Conservation (phyloP, 176 grass and related monocot species). For the Ensete glaucum region DNA sequence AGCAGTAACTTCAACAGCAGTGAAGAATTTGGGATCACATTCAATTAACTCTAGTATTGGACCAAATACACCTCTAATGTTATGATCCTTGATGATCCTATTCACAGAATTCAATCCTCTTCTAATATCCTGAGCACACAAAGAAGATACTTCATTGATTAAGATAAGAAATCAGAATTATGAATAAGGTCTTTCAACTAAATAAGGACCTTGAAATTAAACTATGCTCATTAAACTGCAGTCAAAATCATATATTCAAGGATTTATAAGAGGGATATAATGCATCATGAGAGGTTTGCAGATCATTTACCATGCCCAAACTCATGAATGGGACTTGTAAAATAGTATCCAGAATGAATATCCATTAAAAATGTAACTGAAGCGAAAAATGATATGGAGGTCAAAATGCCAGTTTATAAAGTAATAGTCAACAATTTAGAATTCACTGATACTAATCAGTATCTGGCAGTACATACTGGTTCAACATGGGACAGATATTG, state of each 20-base stretch:
- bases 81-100: conserved; percentile 73
- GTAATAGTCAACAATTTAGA: too few species aligned
- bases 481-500: too few species aligned
- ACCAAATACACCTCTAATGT: conserved; percentile 79
- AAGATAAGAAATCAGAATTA: background rate
- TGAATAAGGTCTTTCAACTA: background rate
- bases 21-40: conserved; percentile 93
- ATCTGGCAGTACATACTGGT: too few species aligned
- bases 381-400: too few species aligned
- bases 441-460: too few species aligned
- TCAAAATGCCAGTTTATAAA: too few species aligned
- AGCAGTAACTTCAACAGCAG: conserved; percentile 97
- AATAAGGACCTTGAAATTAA: background rate
- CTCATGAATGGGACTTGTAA: background rate
- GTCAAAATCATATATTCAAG: too few species aligned
- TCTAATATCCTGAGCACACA: conserved; percentile 64
- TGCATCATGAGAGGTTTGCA: background rate
- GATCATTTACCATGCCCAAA: background rate
- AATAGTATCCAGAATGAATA: background rate
- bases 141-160: background rate
- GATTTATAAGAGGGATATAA: background rate
- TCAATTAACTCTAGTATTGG: conserved; percentile 92
- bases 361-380: background rate
- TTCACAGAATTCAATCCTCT: conserved; percentile 95
- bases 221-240: background rate